Base-by-base conservation (phyloP, 345 rosid species). In the Excoecaria cochinchinensis region DNA sequence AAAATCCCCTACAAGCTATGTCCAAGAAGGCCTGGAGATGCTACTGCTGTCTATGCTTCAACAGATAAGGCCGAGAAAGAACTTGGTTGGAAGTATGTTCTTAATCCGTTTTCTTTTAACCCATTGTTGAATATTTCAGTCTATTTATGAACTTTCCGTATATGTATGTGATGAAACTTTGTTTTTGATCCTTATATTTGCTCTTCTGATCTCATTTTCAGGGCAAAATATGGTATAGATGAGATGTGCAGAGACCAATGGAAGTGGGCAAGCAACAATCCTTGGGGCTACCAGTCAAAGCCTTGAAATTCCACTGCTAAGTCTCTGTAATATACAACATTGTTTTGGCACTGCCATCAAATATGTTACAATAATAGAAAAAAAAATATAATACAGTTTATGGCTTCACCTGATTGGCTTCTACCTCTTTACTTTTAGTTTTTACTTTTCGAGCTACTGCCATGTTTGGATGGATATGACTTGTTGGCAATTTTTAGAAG, bases 241-340 rank as follows among this genome's bases (percentile, higher is more conserved):
- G 98, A 93, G 78, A 93, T 95, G 97, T 93, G 99, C 88, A 84
- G 91, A 79, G 96, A 91, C 73, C 99, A 95, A 44, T 95, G 99
- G 99, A 93, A 89, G 16, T 93, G 99, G 98, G 97, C 91, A 39
- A 80, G 87, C 79, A 89, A 84, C 36, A 90, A 93, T 73, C 98
- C 97, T 77, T 85, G 86, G 94, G 99, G 99, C 44, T 95, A 88
- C 85, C 92, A 85, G 73, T 74, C 86, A 50, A 84, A 89, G 79
- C 85, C 87, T 71, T 83, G 82, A 82, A 40, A 70, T 72, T 50
- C 50, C 44, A 2, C 21, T 59, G 73, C 70, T 67, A 31, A 6
- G 3, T 72, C 31, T 59, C 72, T 69, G 62, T n/a, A 64, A 53
- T 51, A 40, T 52, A 50, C 40, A 74, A 3, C 31, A 25, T 52